Evolutionary conservation across 208 protist species (phyloP).

Genomic region (Trypanosoma rangeli): DNA sequence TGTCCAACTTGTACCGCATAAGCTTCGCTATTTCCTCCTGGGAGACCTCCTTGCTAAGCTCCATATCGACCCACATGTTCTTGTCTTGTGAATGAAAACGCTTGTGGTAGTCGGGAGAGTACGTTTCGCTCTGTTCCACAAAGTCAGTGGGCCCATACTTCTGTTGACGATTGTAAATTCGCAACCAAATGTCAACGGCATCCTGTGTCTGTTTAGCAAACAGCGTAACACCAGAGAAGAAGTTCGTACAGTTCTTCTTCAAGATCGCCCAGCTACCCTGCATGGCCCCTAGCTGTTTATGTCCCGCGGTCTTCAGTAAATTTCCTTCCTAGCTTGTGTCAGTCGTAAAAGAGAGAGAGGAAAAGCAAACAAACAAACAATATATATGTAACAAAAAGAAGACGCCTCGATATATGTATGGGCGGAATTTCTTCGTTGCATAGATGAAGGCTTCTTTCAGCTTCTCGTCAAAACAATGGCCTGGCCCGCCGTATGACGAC

Average conservation of each 20-base stretch:
- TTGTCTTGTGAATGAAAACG: conserved; percentile 81
- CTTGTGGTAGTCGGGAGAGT: conserved; percentile 87
- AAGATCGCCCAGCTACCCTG: conserved; percentile 79
- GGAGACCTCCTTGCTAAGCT: conserved; percentile 82
- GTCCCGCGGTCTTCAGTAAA: not conserved
- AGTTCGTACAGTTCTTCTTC: conserved; percentile 80
- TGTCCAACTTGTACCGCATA: conserved; percentile 83
- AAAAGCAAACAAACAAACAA: conserved; percentile 25
- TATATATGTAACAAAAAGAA: conserved; percentile 21
- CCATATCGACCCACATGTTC: conserved; percentile 92
- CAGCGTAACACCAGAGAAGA: conserved; percentile 54
- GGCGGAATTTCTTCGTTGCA: not conserved
- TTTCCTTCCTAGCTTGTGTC: conserved; percentile 2
- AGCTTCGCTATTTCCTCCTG: conserved; percentile 83
- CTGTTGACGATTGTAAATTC: conserved; percentile 82
- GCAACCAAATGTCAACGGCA: conserved; percentile 70
- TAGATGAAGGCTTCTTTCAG: not conserved
- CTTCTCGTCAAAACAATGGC: not conserved
- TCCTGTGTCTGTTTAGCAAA: conserved; percentile 62
- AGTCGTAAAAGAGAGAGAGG: conserved; percentile 18
- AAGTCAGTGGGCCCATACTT: conserved; percentile 70
- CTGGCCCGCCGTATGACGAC: not conserved
- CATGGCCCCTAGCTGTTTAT: conserved; percentile 39
- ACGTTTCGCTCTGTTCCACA: conserved; percentile 78
- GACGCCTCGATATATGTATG: not conserved